Evolutionary conservation across 768 basidiomycete genomes (phyloP), one percentile per base, ranked within the genome.

Genomic region (Cyathus striatus): DNA sequence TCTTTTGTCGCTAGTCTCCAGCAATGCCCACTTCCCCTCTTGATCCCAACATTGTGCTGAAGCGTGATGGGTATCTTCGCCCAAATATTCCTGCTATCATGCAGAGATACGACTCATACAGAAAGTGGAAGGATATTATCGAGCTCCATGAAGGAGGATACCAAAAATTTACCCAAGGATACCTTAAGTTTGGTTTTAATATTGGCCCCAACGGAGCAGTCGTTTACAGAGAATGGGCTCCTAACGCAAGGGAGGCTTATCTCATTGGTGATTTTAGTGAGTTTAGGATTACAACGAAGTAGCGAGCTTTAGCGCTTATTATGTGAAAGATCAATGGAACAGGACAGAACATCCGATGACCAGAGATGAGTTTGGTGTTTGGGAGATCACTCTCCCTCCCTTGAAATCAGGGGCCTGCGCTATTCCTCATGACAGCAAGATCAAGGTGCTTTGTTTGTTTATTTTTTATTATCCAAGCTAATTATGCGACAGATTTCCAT

Each of bases 201-300:
- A 76, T 90, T 32, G 71, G 69, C 30, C 58, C 66, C 26, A 75
- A 84, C 44, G 83, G 81, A 41, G 73, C 82, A 22, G 77, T 98
- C 23, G 65, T 76, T 6, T 98, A 98, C 63, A 74, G 89, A 53
- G 96, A 99, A 61, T 99, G 96, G 96, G 95, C 96, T 6, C 94
- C 96, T 0, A 89, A 88, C 51, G 94, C 87, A 14, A 67, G 55
- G 35, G 83, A 86, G 53, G 95, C 94, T 3, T 75, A 69, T 58
- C 65, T 99, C 44, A 91, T 91, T 53, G 96, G 96, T 34, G 95
- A 99, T 36, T 99, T 99, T 72, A 99, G 94, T 97, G 50, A 63
- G 91, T 79, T 18, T 44, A 35, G 22, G 37, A 24, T 49, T 52
- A 42, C 12, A 23, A 6, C 21, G 23, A 16, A 30, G 32, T 27